A percentile compares a stretch with the other conserved stretches of the same genome.
These are phyloP conservation scores for Psilocybe cubensis DNA, from an alignment of 768 basidiomycete species.

Conservation along the genomic window DNA sequence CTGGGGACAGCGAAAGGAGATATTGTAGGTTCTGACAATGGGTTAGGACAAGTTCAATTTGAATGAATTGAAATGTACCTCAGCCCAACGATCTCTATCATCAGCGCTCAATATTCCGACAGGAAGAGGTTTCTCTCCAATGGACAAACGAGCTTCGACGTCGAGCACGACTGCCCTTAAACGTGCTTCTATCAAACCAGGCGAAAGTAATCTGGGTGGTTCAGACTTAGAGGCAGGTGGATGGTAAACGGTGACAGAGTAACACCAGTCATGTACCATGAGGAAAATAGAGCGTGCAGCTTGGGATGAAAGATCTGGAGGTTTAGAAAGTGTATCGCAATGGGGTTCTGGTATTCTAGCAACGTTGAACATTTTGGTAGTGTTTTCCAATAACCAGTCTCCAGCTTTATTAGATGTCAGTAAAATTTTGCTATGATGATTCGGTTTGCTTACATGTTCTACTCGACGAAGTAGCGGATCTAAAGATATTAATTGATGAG, in stretches of 20 bases:
- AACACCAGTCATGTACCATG: constrained; percentile 78
- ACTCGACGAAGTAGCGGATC: constrained; percentile 53
- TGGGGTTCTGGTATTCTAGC: constrained; percentile 71
- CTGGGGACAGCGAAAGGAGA: constrained; percentile 67
- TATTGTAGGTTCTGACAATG: constrained; percentile 66
- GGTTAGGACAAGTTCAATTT: background rate
- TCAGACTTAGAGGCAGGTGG: constrained; percentile 30
- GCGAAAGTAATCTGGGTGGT: constrained; percentile 32
- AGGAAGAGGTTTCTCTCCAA: constrained; percentile 59
- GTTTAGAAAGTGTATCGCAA: constrained; percentile 66
- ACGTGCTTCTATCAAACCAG: constrained; percentile 45
- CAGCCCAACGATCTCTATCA: constrained; percentile 80
- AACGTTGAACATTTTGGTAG: constrained; percentile 72
- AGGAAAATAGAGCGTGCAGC: constrained; percentile 65
- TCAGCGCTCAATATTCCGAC: constrained; percentile 81
- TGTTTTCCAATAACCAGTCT: constrained; percentile 65
- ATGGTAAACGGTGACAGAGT: constrained; percentile 71
- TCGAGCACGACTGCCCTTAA: constrained; percentile 57
- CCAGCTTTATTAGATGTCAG: constrained; percentile 35
- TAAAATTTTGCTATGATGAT: background rate
- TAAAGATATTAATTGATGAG: background rate
- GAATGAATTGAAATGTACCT: constrained; percentile 43
- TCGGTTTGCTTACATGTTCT: constrained; percentile 56
- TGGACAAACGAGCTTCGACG: constrained; percentile 50
- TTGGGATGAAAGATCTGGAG: constrained; percentile 46